Base-by-base conservation (phyloP, 768 basidiomycete species). In the Chalciporus piperatus region DNA sequence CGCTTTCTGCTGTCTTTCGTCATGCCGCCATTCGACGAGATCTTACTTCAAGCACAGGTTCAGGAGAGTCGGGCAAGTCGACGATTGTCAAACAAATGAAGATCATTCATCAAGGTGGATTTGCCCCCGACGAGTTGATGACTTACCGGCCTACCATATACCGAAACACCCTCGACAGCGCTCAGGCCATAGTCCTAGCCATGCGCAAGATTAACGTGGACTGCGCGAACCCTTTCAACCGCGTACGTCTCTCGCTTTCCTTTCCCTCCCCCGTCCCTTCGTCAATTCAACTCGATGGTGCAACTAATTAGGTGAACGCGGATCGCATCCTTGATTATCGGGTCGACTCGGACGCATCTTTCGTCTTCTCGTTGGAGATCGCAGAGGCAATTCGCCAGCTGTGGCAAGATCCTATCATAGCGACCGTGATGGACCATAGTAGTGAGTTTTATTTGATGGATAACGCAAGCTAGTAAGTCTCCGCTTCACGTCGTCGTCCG, bases 11-110 rank as follows among this genome's bases (percentile, higher is more conserved):
- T 27, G 3, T 27, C 3, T 27, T 27, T 27, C 6, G 16, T 9
- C 16, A 1, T 37, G 16, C 8, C n/a, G 2, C n/a, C 35, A 5
- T 37, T n/a, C 16, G 16, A n/a, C n/a, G n/a, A 16, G 12, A n/a
- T 37, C 35, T 37, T 3, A 41, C 50, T 23, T 6, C 23, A 20
- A 22, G 17, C 12, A 32, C 59, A 95, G 94, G 95, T 49, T 94
- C 93, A 13, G 92, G 95, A 61, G 93, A 96, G 74, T 90, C 89
- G 1, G 96, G 95, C 6, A 98, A 98, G 72, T 86, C 84, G 6
- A 98, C 95, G 0, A 92, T 98, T 57, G 93, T 97, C 33, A 98
- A 98, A 67, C 95, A 98, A 70, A 97, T 98, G 94, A 97, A 96
- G 78, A 95, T 98, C 51, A 94, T 98, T 43, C 90, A 98, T 68